Evolutionary conservation across 352 stramenopile genomes (phyloP), one percentile per base, ranked within the genome.

Genomic region (Globisporangium abappressorium): DNA sequence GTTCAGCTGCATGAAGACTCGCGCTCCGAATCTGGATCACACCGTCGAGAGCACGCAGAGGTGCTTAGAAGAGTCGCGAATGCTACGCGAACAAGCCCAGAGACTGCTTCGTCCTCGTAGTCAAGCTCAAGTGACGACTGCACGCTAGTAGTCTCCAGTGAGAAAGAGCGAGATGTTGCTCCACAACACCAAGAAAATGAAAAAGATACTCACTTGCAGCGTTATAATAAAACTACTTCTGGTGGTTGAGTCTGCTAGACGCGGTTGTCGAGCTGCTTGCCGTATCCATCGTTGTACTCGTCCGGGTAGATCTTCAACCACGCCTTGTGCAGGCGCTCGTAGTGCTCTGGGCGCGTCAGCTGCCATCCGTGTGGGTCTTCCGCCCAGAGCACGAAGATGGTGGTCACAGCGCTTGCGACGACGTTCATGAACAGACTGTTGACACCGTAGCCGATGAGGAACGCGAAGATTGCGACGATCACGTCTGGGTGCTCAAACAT

Each of bases 271-370:
- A 76, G 33, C 60, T 85, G 75, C 70, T 92, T 94, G 65, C 86
- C 85, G 64, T 87, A 81, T 24, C 84, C 85, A 57, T 92, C 81
- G 72, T 95, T 93, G 78, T 93, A 94, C 62, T 94, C 88, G 3
- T 92, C 81, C 12, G 85, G 84, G 70, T 93, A 91, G 55, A 93
- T 88, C 68, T 92, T 80, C 59, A 90, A 72, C 88, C 88, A 95
- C 18, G 85, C 83, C 51, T 75, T 81, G 70, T 93, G 83, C 34
- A 95, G 75, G 22, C 71, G 76, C 57, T 87, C 70, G 76, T 93
- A 93, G 65, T 87, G 80, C 11, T 91, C 71, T 1, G 85, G 88
- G 0, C 78, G 86, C 36, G 84, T 94, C 56, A 90, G 65, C 56
- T 92, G 80, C 85, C 83, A 94, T 33, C 80, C 80, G 34, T 81